Conservation (phyloP, 352 stramenopile species). For the Pythium coloratum region DNA sequence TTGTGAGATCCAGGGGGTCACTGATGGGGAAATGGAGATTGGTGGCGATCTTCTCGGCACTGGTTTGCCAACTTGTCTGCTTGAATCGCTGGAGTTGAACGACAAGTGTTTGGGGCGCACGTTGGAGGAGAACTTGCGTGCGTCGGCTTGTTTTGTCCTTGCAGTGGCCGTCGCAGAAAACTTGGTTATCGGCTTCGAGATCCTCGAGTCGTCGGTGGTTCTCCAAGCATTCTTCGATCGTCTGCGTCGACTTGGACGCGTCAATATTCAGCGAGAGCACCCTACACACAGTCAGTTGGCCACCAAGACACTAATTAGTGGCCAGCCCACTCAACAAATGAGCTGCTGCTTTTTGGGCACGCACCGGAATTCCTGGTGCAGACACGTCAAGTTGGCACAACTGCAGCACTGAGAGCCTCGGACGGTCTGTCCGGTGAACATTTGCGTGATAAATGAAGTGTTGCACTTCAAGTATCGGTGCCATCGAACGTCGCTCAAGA, state of each 20-base stretch:
- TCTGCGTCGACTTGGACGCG: constrained; percentile 38
- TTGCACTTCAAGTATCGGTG: constrained; percentile 57
- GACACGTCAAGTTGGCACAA: constrained; percentile 70
- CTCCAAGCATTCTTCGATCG: constrained; percentile 55
- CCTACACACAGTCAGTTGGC: constrained; percentile 25
- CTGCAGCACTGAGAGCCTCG: constrained; percentile 72
- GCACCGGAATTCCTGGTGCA: constrained; percentile 65
- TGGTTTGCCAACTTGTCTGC: constrained; percentile 33
- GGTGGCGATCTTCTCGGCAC: constrained; percentile 54
- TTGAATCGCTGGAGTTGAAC: constrained; percentile 77
- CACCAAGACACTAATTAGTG: not conserved
- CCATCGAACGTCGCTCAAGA: constrained; percentile 62
- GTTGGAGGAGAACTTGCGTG: constrained; percentile 75
- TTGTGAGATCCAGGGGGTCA: constrained; percentile 56
- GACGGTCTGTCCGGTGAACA: constrained; percentile 78
- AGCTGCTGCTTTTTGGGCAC: not conserved
- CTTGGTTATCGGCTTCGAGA: constrained; percentile 59
- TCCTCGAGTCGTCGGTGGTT: constrained; percentile 55
- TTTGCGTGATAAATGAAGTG: constrained; percentile 61
- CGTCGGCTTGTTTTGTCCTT: constrained; percentile 61
- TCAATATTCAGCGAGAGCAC: constrained; percentile 64
- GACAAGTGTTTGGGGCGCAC: constrained; percentile 48
- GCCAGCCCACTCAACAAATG: not conserved
- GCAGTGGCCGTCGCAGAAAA: constrained; percentile 72
- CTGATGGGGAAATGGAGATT: constrained; percentile 58